A percentile compares a stretch with the other conserved stretches of the same genome.
Evolutionary conservation across 2,329 filamentous ascomycete genomes (phyloP).

Genomic region (Passalora sequoiae): DNA sequence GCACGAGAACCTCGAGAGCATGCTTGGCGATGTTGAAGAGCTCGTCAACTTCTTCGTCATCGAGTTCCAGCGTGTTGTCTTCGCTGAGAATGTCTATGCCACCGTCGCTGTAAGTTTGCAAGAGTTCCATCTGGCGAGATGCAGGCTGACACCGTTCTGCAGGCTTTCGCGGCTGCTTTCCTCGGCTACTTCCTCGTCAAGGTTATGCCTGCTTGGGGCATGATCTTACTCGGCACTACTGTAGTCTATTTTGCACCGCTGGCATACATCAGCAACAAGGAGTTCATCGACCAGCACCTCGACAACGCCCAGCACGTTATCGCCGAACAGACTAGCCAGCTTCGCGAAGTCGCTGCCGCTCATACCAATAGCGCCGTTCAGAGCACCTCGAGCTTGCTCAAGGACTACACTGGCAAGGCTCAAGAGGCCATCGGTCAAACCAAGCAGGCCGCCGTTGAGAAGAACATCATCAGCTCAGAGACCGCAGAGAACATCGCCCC

Average conservation of each 20-base stretch:
- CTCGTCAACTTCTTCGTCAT: constrained; percentile 65
- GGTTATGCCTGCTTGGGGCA: constrained; percentile 60
- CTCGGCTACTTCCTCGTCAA: constrained; percentile 61
- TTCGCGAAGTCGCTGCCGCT: constrained; percentile 56
- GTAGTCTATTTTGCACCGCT: constrained; percentile 57
- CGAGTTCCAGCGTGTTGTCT: constrained; percentile 61
- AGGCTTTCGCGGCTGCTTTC: constrained; percentile 58
- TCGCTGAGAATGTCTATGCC: constrained; percentile 59
- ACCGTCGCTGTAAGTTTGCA: constrained; percentile 52
- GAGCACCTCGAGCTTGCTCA: constrained; percentile 54
- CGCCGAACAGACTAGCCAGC: constrained; percentile 54
- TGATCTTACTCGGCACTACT: constrained; percentile 53
- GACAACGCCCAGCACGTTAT: constrained; percentile 51
- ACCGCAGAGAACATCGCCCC: constrained; percentile 28
- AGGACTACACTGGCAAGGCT: constrained; percentile 57
- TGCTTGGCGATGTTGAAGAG: constrained; percentile 59
- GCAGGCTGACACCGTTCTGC: constrained; percentile 18
- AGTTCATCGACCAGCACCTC: constrained; percentile 58
- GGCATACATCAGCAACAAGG: constrained; percentile 61
- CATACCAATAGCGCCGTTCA: constrained; percentile 55
- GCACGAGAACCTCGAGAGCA: constrained; percentile 57
- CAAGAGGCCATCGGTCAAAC: constrained; percentile 49
- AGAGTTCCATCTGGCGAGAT: background rate
- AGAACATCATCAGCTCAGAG: constrained; percentile 34
- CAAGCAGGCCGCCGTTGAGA: constrained; percentile 34